Percentiles rank a stretch among this genome's conserved stretches.
Evolutionary conservation across 2,329 filamentous ascomycete genomes (phyloP).

Genomic region (Ophiostoma pallidulum): DNA sequence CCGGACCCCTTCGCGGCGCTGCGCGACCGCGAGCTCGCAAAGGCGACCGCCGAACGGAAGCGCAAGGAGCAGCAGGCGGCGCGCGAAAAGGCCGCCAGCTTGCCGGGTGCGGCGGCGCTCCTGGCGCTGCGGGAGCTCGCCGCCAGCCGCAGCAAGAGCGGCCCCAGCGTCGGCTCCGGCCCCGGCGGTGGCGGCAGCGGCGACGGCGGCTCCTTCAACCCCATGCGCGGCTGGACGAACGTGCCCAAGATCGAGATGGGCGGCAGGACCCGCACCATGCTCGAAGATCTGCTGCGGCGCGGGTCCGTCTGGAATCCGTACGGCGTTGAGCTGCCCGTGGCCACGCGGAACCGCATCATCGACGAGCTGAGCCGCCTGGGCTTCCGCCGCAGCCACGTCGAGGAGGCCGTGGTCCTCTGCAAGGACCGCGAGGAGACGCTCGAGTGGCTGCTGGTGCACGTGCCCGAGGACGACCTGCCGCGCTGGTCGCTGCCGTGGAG

Average conservation of each 20-base stretch:
- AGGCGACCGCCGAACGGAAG: constrained; percentile 68
- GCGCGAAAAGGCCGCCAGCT: constrained; percentile 57
- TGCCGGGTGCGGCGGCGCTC: constrained; percentile 48
- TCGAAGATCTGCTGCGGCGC: constrained; percentile 70
- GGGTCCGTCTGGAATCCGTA: constrained; percentile 84
- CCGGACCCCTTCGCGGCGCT: constrained; percentile 83
- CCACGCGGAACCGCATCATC: constrained; percentile 51
- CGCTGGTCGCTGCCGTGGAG: constrained; percentile 84
- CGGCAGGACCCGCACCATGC: constrained; percentile 62
- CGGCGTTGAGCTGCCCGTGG: constrained; percentile 52
- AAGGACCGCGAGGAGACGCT: constrained; percentile 87
- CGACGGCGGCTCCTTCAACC: constrained; percentile 24
- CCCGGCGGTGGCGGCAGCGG: constrained; percentile 24
- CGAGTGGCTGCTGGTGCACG: constrained; percentile 93
- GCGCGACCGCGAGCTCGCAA: constrained; percentile 70
- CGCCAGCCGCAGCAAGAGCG: constrained; percentile 16
- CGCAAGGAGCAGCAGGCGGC: constrained; percentile 59
- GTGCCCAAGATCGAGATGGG: constrained; percentile 93
- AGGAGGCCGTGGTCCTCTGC: constrained; percentile 79
- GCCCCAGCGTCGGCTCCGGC: too few species aligned
- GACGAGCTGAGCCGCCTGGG: constrained; percentile 68
- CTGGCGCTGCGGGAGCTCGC: constrained; percentile 38
- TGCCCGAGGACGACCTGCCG: constrained; percentile 94
- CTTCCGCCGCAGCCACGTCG: constrained; percentile 80
- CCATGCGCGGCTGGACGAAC: constrained; percentile 65